Evolutionary conservation across 176 grass and related monocot species (phyloP), one percentile per base, ranked within the genome.

Genomic region (Carex kokanica): DNA sequence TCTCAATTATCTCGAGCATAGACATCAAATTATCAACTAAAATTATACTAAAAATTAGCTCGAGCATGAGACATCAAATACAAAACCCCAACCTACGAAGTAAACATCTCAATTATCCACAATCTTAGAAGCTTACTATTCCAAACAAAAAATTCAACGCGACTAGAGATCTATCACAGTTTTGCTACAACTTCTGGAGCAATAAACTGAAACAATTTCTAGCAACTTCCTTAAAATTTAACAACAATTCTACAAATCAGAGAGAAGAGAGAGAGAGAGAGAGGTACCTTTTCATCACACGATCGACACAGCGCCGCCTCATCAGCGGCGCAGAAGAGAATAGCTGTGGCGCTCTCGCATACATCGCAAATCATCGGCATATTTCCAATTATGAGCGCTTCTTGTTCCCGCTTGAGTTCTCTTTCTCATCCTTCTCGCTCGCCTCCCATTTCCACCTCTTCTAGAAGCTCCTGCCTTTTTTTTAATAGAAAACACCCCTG

Each of bases 281-380:
- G 20, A 78, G 40, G 63, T 74, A 92, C 95, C 95, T 98, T 98
- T 83, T 93, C 89, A 45, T 98, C 95, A 89, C 95, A 98, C 20
- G 92, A 18, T 14, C 84, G 92, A 83, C 95, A 98, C 61, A 98
- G 86, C n/a, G 95, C 87, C 7, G 95, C 95, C 91, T 98, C 95
- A 56, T 98, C 95, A 60, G 95, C 95, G 27, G 92, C 95, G 57
- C 95, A 98, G 91, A 98, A 98, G 67, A 98, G 92, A 68, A 90
- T 92, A 59, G 95, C 92, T 47, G 91, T 84, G 54, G 95, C 92
- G 83, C 89, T 90, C 86, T 98, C 95, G 87, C 95, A 98, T 45
- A 95, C 95, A 78, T 98, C 95, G 87, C 95, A 98, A 85, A 98
- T 95, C 86, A 92, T 93, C 86, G 92, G 93, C 95, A 98, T 98